phyloP scores from a whole-genome alignment of 2,329 filamentous ascomycete genomes.

The Pseudogymnoascus sp. region DNA sequence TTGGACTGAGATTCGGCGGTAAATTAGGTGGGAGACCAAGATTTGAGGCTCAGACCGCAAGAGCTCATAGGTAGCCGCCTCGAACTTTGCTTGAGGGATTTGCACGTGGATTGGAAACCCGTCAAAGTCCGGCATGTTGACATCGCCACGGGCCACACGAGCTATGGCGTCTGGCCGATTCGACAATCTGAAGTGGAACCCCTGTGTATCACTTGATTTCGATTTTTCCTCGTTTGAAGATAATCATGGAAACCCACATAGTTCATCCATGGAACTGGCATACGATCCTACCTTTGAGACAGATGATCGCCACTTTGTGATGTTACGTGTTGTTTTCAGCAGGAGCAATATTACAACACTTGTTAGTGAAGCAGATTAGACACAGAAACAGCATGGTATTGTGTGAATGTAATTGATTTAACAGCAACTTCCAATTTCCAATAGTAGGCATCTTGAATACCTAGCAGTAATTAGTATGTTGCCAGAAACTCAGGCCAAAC shows the following conservation, averaged over 20 bases:
- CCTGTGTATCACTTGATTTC: slow-evolving; percentile 7
- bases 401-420: neutral
- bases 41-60: slow-evolving; percentile 18
- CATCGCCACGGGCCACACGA: slow-evolving; percentile 17
- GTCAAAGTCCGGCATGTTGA: slow-evolving; percentile 19
- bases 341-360: neutral
- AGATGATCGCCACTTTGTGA: neutral
- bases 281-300: too few relatives aligned
- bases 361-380: neutral
- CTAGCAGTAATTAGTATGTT: neutral
- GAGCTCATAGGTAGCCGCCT: slow-evolving; percentile 18
- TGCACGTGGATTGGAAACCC: slow-evolving; percentile 14
- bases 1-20: slow-evolving; percentile 18
- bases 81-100: slow-evolving; percentile 20
- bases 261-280: neutral
- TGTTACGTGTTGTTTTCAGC: neutral
- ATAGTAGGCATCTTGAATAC: neutral
- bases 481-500: neutral
- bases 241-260: too few relatives aligned
- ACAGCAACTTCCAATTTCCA: neutral
- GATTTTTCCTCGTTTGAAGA: neutral
- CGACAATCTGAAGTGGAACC: slow-evolving; percentile 18
- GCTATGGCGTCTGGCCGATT: slow-evolving; percentile 19
- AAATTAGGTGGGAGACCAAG: slow-evolving; percentile 18
- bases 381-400: neutral